These are phyloP conservation scores for Multifurca ochricompacta DNA, from an alignment of 768 basidiomycete species.

Conservation along the genomic window DNA sequence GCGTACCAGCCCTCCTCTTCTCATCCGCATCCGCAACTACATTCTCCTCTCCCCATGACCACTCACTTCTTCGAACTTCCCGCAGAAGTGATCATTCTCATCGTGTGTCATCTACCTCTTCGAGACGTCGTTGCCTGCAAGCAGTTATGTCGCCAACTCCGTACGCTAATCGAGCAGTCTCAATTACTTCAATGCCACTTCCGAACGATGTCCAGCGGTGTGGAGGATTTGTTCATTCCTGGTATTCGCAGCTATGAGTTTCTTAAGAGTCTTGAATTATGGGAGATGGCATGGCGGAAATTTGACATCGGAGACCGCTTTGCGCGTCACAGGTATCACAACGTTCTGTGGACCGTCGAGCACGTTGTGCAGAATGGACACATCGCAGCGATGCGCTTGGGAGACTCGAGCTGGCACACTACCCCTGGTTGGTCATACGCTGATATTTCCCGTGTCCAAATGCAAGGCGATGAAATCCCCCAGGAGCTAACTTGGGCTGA, in stretches of 20 bases:
- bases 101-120: conserved; percentile 6
- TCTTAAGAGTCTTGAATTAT: conserved; percentile 2
- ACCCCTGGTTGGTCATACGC: conserved; percentile 16
- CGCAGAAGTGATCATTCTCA: conserved; percentile 5
- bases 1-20: not conserved
- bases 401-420: conserved; percentile 13
- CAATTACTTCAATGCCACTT: conserved; percentile 11
- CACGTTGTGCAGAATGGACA: conserved; percentile 11
- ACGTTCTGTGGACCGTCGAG: conserved; percentile 15
- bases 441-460: not conserved
- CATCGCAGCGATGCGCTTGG: conserved; percentile 13
- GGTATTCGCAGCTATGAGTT: conserved; percentile 9
- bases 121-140: conserved; percentile 7
- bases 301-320: conserved; percentile 15
- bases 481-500: conserved; percentile 2
- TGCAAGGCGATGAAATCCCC: not conserved
- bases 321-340: conserved; percentile 13
- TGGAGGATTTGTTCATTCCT: conserved; percentile 8
- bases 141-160: conserved; percentile 4
- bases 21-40: not conserved
- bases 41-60: not conserved
- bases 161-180: conserved; percentile 1
- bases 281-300: conserved; percentile 14
- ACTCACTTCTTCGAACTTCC: conserved; percentile 1
- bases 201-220: conserved; percentile 8